Conservation (phyloP, 1,139 yeast species). For the Geotrichum carabidarum region DNA sequence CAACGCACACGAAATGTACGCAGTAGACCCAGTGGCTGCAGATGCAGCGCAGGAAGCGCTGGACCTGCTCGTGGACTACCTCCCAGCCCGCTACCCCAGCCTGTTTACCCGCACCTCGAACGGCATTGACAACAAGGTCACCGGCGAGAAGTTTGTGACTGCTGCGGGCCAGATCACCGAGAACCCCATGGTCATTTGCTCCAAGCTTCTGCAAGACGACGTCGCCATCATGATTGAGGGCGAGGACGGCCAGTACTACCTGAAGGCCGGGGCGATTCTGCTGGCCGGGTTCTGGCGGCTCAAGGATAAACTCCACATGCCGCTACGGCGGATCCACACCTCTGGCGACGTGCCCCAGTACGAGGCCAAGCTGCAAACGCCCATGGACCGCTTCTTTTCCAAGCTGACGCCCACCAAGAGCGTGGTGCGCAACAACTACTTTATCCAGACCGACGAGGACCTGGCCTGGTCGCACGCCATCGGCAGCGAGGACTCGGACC, state of each 20-base stretch:
- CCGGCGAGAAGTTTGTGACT: constrained; percentile 48
- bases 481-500: constrained; percentile 50
- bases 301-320: constrained; percentile 46
- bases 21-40: constrained; percentile 49
- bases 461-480: constrained; percentile 62
- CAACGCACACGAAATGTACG: constrained; percentile 47
- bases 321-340: constrained; percentile 55
- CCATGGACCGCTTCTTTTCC: constrained; percentile 61
- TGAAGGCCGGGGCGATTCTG: constrained; percentile 57
- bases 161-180: constrained; percentile 37
- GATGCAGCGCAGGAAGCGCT: constrained; percentile 55
- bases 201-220: constrained; percentile 61
- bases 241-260: constrained; percentile 50
- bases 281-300: constrained; percentile 56
- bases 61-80: constrained; percentile 48
- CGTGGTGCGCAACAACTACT: constrained; percentile 61
- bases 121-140: constrained; percentile 50
- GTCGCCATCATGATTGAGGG: constrained; percentile 60
- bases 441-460: constrained; percentile 57
- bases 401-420: constrained; percentile 52
- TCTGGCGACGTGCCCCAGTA: constrained; percentile 64
- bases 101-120: constrained; percentile 39
- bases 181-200: constrained; percentile 57
- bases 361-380: constrained; percentile 50
- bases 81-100: constrained; percentile 56